These are phyloP conservation scores for Saprolegnia diclina DNA, from an alignment of 352 stramenopile species.

Conservation along the genomic window DNA sequence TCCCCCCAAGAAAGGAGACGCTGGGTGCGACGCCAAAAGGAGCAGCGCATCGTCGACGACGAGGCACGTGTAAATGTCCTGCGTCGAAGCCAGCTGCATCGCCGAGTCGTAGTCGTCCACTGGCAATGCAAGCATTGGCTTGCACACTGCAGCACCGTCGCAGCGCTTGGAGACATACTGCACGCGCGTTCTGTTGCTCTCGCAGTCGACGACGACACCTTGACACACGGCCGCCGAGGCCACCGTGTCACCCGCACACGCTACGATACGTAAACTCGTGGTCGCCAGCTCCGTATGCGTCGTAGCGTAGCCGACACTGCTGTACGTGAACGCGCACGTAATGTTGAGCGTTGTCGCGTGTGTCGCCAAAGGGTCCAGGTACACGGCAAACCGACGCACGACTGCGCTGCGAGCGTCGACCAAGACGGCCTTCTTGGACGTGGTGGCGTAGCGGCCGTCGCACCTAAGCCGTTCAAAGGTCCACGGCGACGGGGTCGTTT, in stretches of 20 bases:
- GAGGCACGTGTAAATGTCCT: neutral
- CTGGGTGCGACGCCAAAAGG: too few relatives aligned
- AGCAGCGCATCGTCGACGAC: too few relatives aligned
- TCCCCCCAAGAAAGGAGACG: too few relatives aligned
- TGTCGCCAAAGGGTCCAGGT: neutral
- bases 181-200: neutral
- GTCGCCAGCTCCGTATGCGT: neutral
- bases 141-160: neutral
- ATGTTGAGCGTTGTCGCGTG: neutral
- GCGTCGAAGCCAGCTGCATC: neutral
- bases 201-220: neutral
- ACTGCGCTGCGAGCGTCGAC: neutral
- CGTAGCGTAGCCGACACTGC: neutral
- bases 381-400: constrained; percentile 1
- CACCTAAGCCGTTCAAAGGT: neutral
- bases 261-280: neutral
- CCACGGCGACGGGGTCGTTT: neutral
- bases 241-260: neutral
- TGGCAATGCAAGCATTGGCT: neutral
- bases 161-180: neutral
- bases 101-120: neutral
- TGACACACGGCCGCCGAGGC: neutral
- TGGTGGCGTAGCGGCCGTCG: neutral
- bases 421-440: neutral
- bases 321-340: constrained; percentile 7